Evolutionary conservation across 139 green algal genomes (phyloP), one percentile per base, ranked within the genome.

Genomic region (Chlamydomonas urium): DNA sequence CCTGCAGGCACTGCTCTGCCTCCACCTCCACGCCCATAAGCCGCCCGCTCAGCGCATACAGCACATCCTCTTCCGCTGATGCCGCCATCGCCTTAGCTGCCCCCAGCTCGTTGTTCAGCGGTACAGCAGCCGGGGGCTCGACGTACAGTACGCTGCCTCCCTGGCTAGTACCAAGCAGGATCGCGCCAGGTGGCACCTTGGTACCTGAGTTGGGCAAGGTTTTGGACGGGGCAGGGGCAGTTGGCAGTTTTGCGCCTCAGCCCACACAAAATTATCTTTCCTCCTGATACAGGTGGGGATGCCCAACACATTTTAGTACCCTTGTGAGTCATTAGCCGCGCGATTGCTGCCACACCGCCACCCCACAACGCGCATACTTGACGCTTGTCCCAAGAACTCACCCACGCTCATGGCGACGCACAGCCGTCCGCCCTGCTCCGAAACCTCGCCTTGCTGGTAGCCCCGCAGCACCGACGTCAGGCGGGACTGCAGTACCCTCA

Each of bases 91-190:
- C 89, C 33, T 75, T 66, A 0, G 87, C 90, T 5, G 85, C 87
- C 2, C 65, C 75, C 45, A 94, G 75, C 28, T 94, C 88, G 56
- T 94, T 94, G 79, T 97, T 97, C 3, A 89, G 66, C 0, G 71
- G 47, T 35, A 97, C 83, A 3, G 88, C 90, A 4, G 80, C 81
- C 1, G 73, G 65, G 3, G 90, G 89, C 77, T 96, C 90, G 0
- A 93, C 67, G 65, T 89, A 93, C 60, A 78, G 28, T 26, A 86
- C 31, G 0, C 66, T 73, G 4, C 72, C 80, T 0, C 80, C 79
- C 10, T 68, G n/a, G 53, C 65, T 76, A 34, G 38, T 68, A 32
- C 87, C 87, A 76, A 96, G 81, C 53, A 94, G 24, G 34, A 96
- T 79, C 37, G 76, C 85, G 31, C 69, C 73, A n/a, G 34, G 28